Evolutionary conservation across 1,139 yeast genomes (phyloP).

Genomic region (Geotrichum cucujoidarum): DNA sequence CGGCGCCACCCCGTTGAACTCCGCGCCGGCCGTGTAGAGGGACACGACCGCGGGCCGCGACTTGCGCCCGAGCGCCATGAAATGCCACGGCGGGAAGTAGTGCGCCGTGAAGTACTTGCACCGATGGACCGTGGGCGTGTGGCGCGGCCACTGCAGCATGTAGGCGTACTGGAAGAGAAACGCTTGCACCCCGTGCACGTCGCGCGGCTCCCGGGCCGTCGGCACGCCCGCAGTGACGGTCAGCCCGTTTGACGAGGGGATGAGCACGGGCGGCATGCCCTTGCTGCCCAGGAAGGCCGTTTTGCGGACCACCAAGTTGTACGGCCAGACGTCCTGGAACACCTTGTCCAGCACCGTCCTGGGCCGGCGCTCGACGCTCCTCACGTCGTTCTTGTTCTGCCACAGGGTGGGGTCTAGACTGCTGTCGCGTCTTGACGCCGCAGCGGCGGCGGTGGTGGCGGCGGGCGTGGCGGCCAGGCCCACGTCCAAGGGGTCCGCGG

Average conservation of each 20-base stretch:
- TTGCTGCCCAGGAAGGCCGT: constrained; percentile 1
- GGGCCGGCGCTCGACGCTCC: no score
- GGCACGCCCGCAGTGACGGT: constrained; percentile 19
- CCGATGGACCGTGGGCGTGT: constrained; percentile 21
- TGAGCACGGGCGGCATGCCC: constrained; percentile 2
- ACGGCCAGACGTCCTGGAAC: constrained; percentile 14
- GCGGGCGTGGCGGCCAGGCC: background rate
- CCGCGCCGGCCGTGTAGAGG: constrained; percentile 25
- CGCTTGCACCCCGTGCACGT: constrained; percentile 30
- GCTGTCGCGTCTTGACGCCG: no score
- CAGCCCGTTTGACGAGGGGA: background rate
- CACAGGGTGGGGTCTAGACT: no score
- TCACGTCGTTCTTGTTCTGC: no score
- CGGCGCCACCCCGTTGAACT: constrained; percentile 28
- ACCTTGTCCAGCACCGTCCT: no score
- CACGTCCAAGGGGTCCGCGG: no score
- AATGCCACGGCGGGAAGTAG: constrained; percentile 47
- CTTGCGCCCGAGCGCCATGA: constrained; percentile 45
- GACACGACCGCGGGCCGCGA: constrained; percentile 45
- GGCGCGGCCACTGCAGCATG: constrained; percentile 16
- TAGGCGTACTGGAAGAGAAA: constrained; percentile 25
- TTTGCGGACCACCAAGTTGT: background rate
- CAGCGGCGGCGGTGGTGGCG: no score
- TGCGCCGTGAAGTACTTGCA: constrained; percentile 23
- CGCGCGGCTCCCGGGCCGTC: constrained; percentile 20